Percentiles rank a stretch among this genome's conserved stretches.
Evolutionary conservation across 2,329 filamentous ascomycete genomes (phyloP).

Genomic region (Chaetothyriales sp.): DNA sequence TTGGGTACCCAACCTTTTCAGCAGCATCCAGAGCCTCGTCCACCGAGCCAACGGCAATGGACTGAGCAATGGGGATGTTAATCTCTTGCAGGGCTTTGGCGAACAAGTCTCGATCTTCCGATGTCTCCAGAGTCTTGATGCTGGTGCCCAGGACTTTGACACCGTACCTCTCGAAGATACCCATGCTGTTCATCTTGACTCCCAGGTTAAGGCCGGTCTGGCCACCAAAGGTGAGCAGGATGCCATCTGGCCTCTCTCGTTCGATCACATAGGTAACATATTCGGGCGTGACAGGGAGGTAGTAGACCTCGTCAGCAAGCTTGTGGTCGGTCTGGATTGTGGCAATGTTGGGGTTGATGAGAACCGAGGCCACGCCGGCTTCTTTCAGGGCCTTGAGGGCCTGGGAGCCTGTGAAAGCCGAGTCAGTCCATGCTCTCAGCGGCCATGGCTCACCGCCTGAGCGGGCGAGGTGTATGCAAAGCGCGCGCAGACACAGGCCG

Average conservation of each 20-base stretch:
- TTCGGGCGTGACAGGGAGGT: conserved; percentile 91
- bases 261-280: conserved; percentile 97
- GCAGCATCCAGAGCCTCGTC: conserved; percentile 87
- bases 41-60: conserved; percentile 78
- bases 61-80: conserved; percentile 92
- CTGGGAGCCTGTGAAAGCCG: conserved; percentile 57
- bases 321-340: conserved; percentile 96
- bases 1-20: conserved; percentile 78
- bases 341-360: conserved; percentile 96
- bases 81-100: conserved; percentile 93
- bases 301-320: conserved; percentile 94
- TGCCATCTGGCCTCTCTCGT: conserved; percentile 86
- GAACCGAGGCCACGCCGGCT: conserved; percentile 75
- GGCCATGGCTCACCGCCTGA: not conserved
- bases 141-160: conserved; percentile 94
- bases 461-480: not conserved
- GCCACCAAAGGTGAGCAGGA: conserved; percentile 93
- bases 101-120: conserved; percentile 92
- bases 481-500: not conserved
- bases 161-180: conserved; percentile 86
- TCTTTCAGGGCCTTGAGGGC: conserved; percentile 95
- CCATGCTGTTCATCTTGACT: conserved; percentile 93
- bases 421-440: conserved; percentile 3
- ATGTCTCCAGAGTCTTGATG: conserved; percentile 84
- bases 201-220: conserved; percentile 95